phyloP scores from a whole-genome alignment of 2,329 filamentous ascomycete genomes.

The Fusarium succisae region DNA sequence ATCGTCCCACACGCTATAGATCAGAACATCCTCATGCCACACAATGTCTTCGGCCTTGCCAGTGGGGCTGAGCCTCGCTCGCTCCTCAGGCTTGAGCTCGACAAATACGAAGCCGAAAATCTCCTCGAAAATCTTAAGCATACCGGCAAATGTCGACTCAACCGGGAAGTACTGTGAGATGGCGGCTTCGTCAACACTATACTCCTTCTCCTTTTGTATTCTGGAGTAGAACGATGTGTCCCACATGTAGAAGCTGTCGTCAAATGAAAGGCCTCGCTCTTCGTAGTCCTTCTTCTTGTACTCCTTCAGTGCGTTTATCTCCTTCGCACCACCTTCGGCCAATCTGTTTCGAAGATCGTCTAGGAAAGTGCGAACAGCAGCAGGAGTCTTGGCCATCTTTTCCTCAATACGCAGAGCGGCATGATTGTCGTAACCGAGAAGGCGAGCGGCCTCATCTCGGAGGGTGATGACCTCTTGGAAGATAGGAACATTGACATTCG shows the following conservation, averaged over 20 bases:
- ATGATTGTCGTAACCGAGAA: slow-evolving; percentile 81
- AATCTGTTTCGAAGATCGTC: slow-evolving; percentile 74
- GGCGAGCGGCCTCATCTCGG: slow-evolving; percentile 79
- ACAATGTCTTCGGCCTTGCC: slow-evolving; percentile 76
- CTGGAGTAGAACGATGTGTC: slow-evolving; percentile 83
- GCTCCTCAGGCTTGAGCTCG: slow-evolving; percentile 73
- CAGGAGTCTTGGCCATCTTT: slow-evolving; percentile 84
- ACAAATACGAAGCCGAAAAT: slow-evolving; percentile 84
- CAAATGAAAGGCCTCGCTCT: slow-evolving; percentile 65
- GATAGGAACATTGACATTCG: slow-evolving; percentile 74
- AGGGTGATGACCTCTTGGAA: slow-evolving; percentile 80
- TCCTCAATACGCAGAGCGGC: slow-evolving; percentile 80
- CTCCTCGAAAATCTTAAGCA: slow-evolving; percentile 86
- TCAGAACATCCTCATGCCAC: slow-evolving; percentile 85
- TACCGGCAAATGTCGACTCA: slow-evolving; percentile 75
- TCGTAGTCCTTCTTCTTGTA: slow-evolving; percentile 78
- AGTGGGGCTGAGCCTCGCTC: slow-evolving; percentile 70
- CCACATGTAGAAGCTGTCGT: slow-evolving; percentile 83
- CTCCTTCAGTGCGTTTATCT: slow-evolving; percentile 74
- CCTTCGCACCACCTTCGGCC: slow-evolving; percentile 73
- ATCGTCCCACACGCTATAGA: slow-evolving; percentile 87
- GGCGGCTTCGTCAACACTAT: slow-evolving; percentile 79
- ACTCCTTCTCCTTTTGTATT: slow-evolving; percentile 82
- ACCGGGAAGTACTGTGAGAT: slow-evolving; percentile 89
- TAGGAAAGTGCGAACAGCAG: slow-evolving; percentile 78